phyloP scores from a whole-genome alignment of 345 rosid genomes.

The Pugionium cornutum region DNA sequence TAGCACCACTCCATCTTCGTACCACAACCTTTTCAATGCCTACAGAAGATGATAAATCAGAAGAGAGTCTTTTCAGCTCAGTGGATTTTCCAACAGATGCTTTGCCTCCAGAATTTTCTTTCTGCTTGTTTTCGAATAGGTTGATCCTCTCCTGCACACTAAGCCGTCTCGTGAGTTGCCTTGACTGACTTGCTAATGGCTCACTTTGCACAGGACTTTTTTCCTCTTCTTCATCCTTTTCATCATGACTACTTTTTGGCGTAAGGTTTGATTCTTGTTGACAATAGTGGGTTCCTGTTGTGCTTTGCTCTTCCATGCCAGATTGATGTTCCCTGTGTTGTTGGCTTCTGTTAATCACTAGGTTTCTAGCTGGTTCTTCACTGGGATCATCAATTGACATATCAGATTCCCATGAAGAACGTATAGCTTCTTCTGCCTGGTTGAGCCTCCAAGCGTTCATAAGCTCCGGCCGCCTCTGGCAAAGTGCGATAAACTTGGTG shows the following conservation, averaged over 20 bases:
- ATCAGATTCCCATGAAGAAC: conserved; percentile 90
- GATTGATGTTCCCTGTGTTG: conserved; percentile 44
- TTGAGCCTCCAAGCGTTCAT: conserved; percentile 58
- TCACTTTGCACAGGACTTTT: conserved; percentile 45
- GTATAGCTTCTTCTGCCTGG: conserved; percentile 58
- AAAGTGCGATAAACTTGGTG: conserved; percentile 61
- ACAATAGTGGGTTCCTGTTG: conserved; percentile 39
- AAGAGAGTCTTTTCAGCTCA: conserved; percentile 82
- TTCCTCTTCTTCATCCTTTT: conserved; percentile 55
- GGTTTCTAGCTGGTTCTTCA: conserved; percentile 50
- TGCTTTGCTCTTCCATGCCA: conserved; percentile 42
- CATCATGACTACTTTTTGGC: conserved; percentile 36
- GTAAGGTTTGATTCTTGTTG: conserved; percentile 43
- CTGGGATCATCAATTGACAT: conserved; percentile 86
- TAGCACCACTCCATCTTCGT: conserved; percentile 98
- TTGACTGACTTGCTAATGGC: conserved; percentile 49
- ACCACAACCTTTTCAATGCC: conserved; percentile 68
- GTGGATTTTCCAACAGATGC: conserved; percentile 60
- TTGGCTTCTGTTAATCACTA: conserved; percentile 22
- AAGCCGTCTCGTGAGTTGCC: conserved; percentile 78
- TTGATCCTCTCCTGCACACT: conserved; percentile 98
- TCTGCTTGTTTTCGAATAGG: conserved; percentile 93
- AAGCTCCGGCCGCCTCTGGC: conserved; percentile 83
- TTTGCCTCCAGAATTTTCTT: conserved; percentile 75
- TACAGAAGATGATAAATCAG: conserved; percentile 66